Evolutionary conservation across 1,284 basidiomycete species (phyloP).

Genomic region (Cryptococcus neoformans): DNA sequence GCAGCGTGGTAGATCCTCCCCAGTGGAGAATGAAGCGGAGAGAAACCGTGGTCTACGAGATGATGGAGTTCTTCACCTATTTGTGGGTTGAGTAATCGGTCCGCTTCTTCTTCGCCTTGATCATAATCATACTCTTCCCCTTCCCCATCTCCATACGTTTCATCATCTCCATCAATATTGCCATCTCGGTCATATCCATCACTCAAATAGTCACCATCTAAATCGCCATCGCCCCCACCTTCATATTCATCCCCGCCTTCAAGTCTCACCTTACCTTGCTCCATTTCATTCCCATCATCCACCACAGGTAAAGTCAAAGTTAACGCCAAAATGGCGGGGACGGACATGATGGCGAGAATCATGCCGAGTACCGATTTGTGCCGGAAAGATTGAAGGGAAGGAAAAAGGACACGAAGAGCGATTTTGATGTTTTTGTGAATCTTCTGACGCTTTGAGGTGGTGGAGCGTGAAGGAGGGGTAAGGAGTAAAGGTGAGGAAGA

Average conservation of each 20-base stretch:
- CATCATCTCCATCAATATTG: constrained; percentile 46
- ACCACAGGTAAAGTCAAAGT: constrained; percentile 92
- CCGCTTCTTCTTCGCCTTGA: constrained; percentile 20
- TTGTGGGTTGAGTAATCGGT: constrained; percentile 17
- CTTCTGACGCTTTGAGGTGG: neutral
- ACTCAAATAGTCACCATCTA: neutral
- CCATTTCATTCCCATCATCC: constrained; percentile 47
- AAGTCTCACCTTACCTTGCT: constrained; percentile 34
- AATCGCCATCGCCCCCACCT: constrained; percentile 6
- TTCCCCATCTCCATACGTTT: neutral
- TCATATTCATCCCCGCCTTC: constrained; percentile 50
- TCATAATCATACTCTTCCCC: neutral
- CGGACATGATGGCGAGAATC: constrained; percentile 73
- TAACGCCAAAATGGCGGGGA: constrained; percentile 78
- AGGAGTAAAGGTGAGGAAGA: neutral
- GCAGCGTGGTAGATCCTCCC: constrained; percentile 23
- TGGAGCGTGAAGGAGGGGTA: neutral
- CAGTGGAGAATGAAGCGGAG: constrained; percentile 29
- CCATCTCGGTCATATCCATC: constrained; percentile 10
- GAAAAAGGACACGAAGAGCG: constrained; percentile 60
- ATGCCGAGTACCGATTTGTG: constrained; percentile 70
- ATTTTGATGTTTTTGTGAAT: neutral
- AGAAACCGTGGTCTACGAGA: constrained; percentile 29
- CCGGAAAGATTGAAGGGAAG: constrained; percentile 73
- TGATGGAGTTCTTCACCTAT: constrained; percentile 43